Conservation (phyloP, 352 stramenopile genomes). For the Phytophthora meadii region DNA sequence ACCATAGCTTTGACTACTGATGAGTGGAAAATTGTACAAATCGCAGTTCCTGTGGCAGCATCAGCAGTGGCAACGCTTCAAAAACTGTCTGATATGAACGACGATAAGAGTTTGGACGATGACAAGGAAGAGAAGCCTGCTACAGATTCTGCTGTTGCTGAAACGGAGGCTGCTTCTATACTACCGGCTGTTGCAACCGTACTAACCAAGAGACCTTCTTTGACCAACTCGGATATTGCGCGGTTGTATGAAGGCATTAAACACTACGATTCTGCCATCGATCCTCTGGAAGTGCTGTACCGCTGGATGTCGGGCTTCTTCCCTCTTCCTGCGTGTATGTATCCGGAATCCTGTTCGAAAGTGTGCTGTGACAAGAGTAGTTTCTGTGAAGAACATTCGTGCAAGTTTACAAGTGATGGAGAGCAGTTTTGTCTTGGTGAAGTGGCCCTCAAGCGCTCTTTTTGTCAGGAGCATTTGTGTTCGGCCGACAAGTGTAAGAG, state of each 20-base stretch:
- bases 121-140: slow-evolving; percentile 12
- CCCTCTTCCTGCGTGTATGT: slow-evolving; percentile 50
- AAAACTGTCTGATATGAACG: slow-evolving; percentile 11
- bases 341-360: slow-evolving; percentile 37
- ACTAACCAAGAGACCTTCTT: slow-evolving; percentile 14
- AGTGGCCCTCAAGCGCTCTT: slow-evolving; percentile 40
- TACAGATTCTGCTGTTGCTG: not conserved
- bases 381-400: slow-evolving; percentile 48
- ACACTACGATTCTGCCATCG: slow-evolving; percentile 64
- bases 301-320: slow-evolving; percentile 64
- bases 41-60: slow-evolving; percentile 33
- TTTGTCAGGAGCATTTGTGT: slow-evolving; percentile 60
- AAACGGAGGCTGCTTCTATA: slow-evolving; percentile 1
- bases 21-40: slow-evolving; percentile 30
- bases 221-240: slow-evolving; percentile 43
- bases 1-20: slow-evolving; percentile 13
- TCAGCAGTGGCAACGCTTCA: slow-evolving; percentile 24
- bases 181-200: slow-evolving; percentile 7
- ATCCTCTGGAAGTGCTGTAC: slow-evolving; percentile 64
- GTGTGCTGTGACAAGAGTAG: slow-evolving; percentile 36
- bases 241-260: slow-evolving; percentile 55
- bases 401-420: slow-evolving; percentile 32
- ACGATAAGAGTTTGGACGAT: not conserved
- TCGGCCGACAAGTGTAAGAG: slow-evolving; percentile 44
- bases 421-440: slow-evolving; percentile 33